These are phyloP conservation scores for Apiospora arundinis DNA, from an alignment of 2,329 filamentous ascomycete genomes.

Conservation along the genomic window DNA sequence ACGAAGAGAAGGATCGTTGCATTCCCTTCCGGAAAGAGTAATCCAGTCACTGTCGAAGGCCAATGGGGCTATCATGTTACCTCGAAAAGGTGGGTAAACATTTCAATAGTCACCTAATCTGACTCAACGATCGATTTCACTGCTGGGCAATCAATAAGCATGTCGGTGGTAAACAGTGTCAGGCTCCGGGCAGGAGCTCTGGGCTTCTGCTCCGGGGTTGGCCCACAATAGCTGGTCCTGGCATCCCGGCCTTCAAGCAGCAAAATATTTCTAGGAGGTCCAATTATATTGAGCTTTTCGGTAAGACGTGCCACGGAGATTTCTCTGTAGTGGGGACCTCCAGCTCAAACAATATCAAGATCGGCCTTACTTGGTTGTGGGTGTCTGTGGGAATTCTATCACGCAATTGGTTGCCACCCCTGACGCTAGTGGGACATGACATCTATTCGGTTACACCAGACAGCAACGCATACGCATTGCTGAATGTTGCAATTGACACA, in stretches of 20 bases:
- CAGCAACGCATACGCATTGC: neutral
- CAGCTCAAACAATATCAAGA: neutral
- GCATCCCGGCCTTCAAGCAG: neutral
- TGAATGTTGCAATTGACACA: no score
- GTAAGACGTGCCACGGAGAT: neutral
- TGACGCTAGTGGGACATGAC: neutral
- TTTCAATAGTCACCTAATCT: neutral
- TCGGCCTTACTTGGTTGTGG: neutral
- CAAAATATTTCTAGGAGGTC: neutral
- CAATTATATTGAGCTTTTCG: neutral
- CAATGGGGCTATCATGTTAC: neutral
- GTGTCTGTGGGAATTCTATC: neutral
- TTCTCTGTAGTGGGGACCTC: neutral
- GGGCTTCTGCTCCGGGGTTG: no score
- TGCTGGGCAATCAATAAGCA: neutral
- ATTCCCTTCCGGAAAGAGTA: neutral
- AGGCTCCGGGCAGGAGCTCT: no score
- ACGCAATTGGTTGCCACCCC: neutral
- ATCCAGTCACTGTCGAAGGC: neutral
- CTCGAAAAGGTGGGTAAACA: neutral
- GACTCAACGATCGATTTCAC: neutral
- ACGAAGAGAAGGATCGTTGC: neutral
- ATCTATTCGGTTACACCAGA: neutral
- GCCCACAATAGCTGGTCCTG: neutral
- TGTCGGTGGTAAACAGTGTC: no score